phyloP scores from a whole-genome alignment of 176 grass and related monocot genomes.

The Oryza rufipogon region DNA sequence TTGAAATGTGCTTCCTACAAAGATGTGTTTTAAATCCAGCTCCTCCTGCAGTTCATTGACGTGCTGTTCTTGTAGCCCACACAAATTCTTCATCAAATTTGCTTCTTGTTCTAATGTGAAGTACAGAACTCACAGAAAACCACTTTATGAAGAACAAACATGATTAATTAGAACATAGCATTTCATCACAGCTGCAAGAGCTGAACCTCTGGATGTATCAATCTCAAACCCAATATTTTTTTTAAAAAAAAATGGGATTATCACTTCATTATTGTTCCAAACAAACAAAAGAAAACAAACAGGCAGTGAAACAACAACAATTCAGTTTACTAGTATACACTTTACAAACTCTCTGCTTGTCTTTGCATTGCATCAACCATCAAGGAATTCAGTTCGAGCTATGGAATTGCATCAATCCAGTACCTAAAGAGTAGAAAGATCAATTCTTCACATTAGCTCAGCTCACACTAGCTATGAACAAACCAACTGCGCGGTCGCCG shows the following conservation, averaged over 20 bases:
- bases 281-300: not conserved
- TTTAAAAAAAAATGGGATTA: not conserved
- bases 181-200: not conserved
- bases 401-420: not conserved
- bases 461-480: not conserved
- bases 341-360: not conserved
- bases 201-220: not conserved
- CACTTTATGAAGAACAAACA: not conserved
- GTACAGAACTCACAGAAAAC: no score
- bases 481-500: not conserved
- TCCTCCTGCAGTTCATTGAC: no score
- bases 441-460: not conserved
- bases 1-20: no score
- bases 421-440: not conserved
- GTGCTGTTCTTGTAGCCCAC: no score
- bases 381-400: not conserved
- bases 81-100: no score
- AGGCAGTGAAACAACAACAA: not conserved
- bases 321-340: not conserved
- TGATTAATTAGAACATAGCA: not conserved
- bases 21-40: no score
- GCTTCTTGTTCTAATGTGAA: no score
- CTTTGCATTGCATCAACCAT: not conserved
- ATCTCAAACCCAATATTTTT: not conserved
- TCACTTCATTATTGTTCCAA: slow-evolving; percentile 4